These are phyloP conservation scores for Lathyrus sativus DNA, from an alignment of 306 rosid genomes.

Conservation along the genomic window DNA sequence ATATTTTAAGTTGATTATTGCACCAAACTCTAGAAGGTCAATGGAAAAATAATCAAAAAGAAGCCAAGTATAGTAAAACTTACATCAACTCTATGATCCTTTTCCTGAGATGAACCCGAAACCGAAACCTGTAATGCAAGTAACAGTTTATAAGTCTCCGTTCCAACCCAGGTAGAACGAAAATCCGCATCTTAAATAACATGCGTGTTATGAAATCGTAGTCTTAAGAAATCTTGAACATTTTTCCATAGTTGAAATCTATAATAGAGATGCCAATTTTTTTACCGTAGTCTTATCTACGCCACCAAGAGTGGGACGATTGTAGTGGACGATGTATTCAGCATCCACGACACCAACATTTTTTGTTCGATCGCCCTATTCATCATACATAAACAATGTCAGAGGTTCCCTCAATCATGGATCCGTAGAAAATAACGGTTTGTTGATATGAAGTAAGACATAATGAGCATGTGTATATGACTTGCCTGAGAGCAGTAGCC, in stretches of 20 bases:
- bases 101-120: conserved; percentile 49
- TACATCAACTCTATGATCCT: conserved; percentile 72
- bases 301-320: conserved; percentile 91
- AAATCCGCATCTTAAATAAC: too few relatives aligned
- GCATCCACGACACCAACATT: conserved; percentile 91
- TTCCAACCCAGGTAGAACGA: too few relatives aligned
- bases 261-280: conserved; percentile 12
- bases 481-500: conserved; percentile 97
- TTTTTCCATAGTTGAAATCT: conserved; percentile 12
- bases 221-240: not conserved
- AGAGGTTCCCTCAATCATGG: not conserved
- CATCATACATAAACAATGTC: conserved; percentile 15
- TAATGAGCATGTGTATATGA: not conserved
- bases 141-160: conserved; percentile 30
- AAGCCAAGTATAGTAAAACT: conserved; percentile 39
- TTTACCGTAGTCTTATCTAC: conserved; percentile 50
- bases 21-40: conserved; percentile 4
- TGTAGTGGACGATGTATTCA: conserved; percentile 78
- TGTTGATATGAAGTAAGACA: conserved; percentile 18
- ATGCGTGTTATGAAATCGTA: conserved; percentile 29
- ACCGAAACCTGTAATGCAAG: conserved; percentile 63
- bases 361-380: conserved; percentile 78
- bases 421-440: not conserved
- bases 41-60: not conserved
- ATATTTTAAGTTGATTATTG: not conserved